Conservation (phyloP, 306 rosid genomes). For the Bauhinia variegata region DNA sequence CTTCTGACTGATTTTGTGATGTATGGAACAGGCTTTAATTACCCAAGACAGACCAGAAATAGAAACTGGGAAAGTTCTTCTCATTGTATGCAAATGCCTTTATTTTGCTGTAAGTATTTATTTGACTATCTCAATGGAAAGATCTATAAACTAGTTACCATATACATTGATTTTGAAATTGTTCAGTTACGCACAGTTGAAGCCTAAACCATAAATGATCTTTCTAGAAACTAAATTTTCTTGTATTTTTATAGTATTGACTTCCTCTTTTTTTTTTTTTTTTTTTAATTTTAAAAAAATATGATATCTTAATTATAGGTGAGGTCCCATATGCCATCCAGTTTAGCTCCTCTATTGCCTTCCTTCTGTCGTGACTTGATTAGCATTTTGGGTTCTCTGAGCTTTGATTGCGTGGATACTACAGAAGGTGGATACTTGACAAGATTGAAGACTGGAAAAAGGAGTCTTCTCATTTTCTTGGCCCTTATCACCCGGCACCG, state of each 20-base stretch:
- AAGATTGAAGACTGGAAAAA: constrained; percentile 77
- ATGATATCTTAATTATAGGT: constrained; percentile 49
- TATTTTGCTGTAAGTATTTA: constrained; percentile 73
- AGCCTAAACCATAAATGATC: background rate
- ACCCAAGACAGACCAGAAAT: constrained; percentile 36
- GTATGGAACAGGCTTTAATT: constrained; percentile 60
- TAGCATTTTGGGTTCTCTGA: constrained; percentile 66
- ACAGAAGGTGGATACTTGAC: constrained; percentile 54
- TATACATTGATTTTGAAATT: constrained; percentile 17
- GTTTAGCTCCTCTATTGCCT: constrained; percentile 67
- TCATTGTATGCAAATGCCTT: constrained; percentile 77
- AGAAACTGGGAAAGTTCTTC: constrained; percentile 66
- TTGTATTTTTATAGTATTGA: background rate
- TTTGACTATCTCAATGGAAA: constrained; percentile 11
- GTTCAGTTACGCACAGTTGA: constrained; percentile 2
- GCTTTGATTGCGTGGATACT: constrained; percentile 44
- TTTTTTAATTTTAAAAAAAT: constrained; percentile 14
- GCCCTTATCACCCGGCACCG: constrained; percentile 80
- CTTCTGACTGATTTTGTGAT: constrained; percentile 37
- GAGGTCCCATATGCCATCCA: constrained; percentile 81
- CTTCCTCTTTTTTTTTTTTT: background rate
- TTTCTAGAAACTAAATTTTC: background rate
- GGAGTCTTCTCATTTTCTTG: constrained; percentile 76
- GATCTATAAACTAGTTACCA: constrained; percentile 7
- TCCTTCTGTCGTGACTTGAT: constrained; percentile 65